Conservation (phyloP, 768 basidiomycete species). For the Vishniacozyma victoriae region DNA sequence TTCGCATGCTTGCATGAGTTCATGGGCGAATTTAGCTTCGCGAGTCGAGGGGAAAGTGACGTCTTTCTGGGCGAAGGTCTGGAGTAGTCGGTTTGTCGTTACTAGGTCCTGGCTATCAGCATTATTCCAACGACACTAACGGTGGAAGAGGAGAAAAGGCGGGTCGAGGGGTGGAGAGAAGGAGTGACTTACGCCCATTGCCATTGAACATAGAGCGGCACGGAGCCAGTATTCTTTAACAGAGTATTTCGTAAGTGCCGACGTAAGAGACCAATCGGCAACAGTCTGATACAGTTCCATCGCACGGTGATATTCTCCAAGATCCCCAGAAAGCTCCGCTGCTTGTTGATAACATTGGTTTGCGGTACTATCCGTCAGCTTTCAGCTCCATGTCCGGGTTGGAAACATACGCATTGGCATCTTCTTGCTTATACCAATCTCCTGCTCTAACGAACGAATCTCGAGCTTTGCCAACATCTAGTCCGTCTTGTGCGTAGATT, state of each 20-base stretch:
- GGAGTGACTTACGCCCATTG: conserved; percentile 62
- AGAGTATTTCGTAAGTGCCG: conserved; percentile 89
- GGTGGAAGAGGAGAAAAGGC: background rate
- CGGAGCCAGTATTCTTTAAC: conserved; percentile 97
- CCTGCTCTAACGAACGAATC: conserved; percentile 87
- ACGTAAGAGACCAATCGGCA: conserved; percentile 71
- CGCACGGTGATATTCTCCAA: conserved; percentile 77
- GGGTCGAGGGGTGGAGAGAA: background rate
- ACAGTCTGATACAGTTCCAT: conserved; percentile 86
- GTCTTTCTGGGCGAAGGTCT: conserved; percentile 74
- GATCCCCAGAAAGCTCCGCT: conserved; percentile 84
- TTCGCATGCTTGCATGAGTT: conserved; percentile 71
- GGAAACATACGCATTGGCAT: conserved; percentile 77
- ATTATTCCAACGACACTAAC: background rate
- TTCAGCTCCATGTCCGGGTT: background rate
- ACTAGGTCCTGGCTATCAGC: conserved; percentile 65
- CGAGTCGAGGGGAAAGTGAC: conserved; percentile 77
- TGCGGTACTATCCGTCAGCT: conserved; percentile 61
- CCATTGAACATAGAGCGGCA: conserved; percentile 78
- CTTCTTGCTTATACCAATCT: conserved; percentile 97
- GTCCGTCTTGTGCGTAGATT: conserved; percentile 72
- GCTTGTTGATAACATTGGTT: conserved; percentile 95
- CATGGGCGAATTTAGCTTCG: conserved; percentile 80
- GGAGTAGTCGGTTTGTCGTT: conserved; percentile 70
- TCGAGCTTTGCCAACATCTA: conserved; percentile 66